A percentile compares a stretch with the other conserved stretches of the same genome.
Conservation (phyloP, 495 filamentous ascomycete genomes). For the Podospora bellae-mahoneyi region DNA sequence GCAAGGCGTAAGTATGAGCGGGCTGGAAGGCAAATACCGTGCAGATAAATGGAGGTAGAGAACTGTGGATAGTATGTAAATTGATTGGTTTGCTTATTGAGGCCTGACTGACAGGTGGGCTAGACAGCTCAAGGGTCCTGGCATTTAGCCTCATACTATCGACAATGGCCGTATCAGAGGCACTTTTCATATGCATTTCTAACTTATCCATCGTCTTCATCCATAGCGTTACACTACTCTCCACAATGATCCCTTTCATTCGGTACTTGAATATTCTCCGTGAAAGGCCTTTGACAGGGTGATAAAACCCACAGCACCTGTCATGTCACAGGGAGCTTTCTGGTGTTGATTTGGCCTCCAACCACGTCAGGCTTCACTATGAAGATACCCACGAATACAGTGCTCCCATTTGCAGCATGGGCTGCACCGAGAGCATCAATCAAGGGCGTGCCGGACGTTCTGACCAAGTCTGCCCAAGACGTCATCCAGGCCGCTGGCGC, state of each 20-base stretch:
- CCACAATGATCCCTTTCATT: conserved; percentile 18
- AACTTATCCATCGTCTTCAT: conserved; percentile 19
- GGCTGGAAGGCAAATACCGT: neutral
- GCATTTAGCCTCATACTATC: conserved; percentile 15
- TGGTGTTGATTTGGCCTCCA: neutral
- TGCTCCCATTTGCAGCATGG: conserved; percentile 23
- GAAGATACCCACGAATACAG: conserved; percentile 20
- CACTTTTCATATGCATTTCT: conserved; percentile 1
- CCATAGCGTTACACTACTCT: conserved; percentile 15
- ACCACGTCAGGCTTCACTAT: conserved; percentile 7
- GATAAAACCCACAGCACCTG: neutral
- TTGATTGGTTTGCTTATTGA: neutral
- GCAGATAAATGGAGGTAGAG: neutral
- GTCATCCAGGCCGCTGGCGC: conserved; percentile 13
- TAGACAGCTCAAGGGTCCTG: neutral
- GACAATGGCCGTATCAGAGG: conserved; percentile 4
- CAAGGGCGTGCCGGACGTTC: conserved; percentile 12
- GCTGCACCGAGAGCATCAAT: conserved; percentile 19
- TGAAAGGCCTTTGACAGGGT: neutral
- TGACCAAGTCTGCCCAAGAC: neutral
- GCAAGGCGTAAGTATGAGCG: neutral
- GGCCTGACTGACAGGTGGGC: conserved; percentile 4
- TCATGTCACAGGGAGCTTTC: neutral
- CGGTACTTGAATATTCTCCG: conserved; percentile 16
- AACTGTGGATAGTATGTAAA: neutral